phyloP scores from a whole-genome alignment of 2,329 filamentous ascomycete genomes.

The Pseudomassariella vexata region DNA sequence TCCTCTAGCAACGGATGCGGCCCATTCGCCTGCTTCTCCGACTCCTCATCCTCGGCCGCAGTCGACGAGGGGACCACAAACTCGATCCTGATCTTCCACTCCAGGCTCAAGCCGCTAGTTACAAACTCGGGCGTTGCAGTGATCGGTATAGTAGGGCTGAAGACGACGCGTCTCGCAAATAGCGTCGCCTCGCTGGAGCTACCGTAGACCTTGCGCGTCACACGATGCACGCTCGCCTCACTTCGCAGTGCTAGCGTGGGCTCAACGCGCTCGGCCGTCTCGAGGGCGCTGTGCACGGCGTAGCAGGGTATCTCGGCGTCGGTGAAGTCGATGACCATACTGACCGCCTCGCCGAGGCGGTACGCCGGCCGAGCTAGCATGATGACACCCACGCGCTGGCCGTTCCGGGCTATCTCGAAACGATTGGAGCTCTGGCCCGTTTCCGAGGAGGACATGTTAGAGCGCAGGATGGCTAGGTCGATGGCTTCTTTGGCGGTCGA shows the following conservation, averaged over 20 bases:
- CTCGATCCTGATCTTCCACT: conserved; percentile 86
- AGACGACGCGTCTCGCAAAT: conserved; percentile 72
- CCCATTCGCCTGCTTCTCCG: conserved; percentile 17
- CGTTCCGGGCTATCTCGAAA: conserved; percentile 90
- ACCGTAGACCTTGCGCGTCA: conserved; percentile 76
- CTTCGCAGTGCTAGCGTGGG: conserved; percentile 76
- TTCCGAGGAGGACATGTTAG: conserved; percentile 56
- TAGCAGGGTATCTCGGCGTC: conserved; percentile 77
- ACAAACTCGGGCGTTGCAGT: conserved; percentile 85
- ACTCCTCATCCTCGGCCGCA: conserved; percentile 9
- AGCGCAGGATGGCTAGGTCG: conserved; percentile 82
- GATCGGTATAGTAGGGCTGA: conserved; percentile 77
- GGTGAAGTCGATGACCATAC: conserved; percentile 77
- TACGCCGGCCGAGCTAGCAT: conserved; percentile 85
- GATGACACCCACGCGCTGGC: conserved; percentile 84
- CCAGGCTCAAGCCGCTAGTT: conserved; percentile 79
- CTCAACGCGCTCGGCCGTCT: conserved; percentile 81
- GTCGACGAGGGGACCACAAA: conserved; percentile 76
- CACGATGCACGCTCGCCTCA: conserved; percentile 77
- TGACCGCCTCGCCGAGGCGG: conserved; percentile 81
- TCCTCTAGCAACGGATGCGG: conserved; percentile 65
- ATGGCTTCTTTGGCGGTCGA: conserved; percentile 76
- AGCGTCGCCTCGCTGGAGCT: conserved; percentile 76
- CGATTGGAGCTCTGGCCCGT: conserved; percentile 81
- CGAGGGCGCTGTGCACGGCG: conserved; percentile 75